These are phyloP conservation scores for Talaromyces trachyspermus DNA, from an alignment of 495 filamentous ascomycete genomes.

Conservation along the genomic window DNA sequence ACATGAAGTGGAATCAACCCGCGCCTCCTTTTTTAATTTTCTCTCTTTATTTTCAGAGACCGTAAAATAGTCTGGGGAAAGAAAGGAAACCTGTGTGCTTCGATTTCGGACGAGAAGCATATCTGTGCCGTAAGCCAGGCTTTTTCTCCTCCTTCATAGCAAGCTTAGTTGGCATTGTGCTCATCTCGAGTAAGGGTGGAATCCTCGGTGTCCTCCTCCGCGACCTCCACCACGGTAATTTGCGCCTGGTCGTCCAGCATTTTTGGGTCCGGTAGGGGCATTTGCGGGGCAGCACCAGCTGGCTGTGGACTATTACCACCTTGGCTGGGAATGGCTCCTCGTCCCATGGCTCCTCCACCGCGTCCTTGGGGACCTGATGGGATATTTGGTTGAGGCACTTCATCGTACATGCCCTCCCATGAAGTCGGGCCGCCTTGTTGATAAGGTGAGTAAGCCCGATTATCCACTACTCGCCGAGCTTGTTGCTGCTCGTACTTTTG, in stretches of 20 bases:
- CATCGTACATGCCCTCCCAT: slow-evolving; percentile 99
- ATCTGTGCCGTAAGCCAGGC: no score
- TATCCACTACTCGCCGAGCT: slow-evolving; percentile 38
- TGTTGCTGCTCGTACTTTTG: slow-evolving; percentile 80
- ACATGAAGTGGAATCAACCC: no score
- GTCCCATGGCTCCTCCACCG: slow-evolving; percentile 43
- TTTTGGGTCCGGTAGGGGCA: slow-evolving; percentile 93
- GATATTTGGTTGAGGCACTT: slow-evolving; percentile 81
- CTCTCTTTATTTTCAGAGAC: no score
- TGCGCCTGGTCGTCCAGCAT: slow-evolving; percentile 84
- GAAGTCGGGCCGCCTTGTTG: slow-evolving; percentile 61
- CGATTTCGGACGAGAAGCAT: no score
- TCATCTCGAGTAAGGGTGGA: slow-evolving; percentile 67
- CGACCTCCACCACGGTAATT: slow-evolving; percentile 95
- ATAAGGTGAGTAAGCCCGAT: slow-evolving; percentile 40
- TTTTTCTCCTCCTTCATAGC: no score
- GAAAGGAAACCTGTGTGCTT: no score
- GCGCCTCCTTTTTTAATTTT: no score
- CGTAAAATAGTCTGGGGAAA: no score
- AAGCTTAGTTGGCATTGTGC: no score
- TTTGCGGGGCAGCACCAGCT: slow-evolving; percentile 81
- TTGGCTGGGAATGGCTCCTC: slow-evolving; percentile 34
- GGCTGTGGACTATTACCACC: slow-evolving; percentile 41
- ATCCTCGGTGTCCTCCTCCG: slow-evolving; percentile 60
- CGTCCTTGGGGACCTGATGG: slow-evolving; percentile 46